Percentiles rank a stretch among this genome's conserved stretches.
These are phyloP conservation scores for Suaeda aralocaspica DNA, from an alignment of 148 eudicot species.

Conservation along the genomic window DNA sequence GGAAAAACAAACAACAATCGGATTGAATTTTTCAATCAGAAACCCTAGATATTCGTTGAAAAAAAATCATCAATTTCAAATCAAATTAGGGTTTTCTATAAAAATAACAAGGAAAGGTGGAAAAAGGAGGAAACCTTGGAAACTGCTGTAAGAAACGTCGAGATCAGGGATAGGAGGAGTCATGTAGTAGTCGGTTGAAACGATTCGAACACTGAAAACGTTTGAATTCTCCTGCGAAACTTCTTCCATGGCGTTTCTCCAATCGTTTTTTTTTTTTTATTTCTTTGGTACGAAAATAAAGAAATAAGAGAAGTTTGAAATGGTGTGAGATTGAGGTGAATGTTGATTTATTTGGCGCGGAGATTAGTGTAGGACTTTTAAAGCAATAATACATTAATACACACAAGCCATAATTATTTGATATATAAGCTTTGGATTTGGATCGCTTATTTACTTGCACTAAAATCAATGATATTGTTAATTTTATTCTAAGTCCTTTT, in stretches of 20 bases:
- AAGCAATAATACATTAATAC: too few species aligned
- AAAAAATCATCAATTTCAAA: not conserved
- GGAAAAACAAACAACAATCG: conserved; percentile 3
- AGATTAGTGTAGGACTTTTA: too few species aligned
- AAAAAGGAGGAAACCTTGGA: conserved; percentile 46
- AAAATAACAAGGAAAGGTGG: not conserved
- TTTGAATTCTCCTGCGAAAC: conserved; percentile 37
- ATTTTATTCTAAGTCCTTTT: too few species aligned
- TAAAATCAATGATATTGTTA: too few species aligned
- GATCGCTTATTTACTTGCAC: too few species aligned
- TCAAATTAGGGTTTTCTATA: conserved; percentile 5
- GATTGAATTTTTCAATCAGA: not conserved
- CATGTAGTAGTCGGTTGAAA: conserved; percentile 79
- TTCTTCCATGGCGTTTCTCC: conserved; percentile 22
- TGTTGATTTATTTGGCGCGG: too few species aligned
- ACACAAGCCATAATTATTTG: too few species aligned
- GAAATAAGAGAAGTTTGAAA: too few species aligned
- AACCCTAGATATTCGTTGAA: too few species aligned
- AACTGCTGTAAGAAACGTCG: conserved; percentile 64
- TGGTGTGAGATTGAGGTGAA: too few species aligned
- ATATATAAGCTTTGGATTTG: too few species aligned
- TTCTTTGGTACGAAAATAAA: too few species aligned
- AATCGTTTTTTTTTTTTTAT: not conserved
- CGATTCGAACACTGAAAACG: conserved; percentile 73
- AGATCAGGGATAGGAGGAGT: conserved; percentile 66